These are phyloP conservation scores for Neospermospora avenae DNA, from an alignment of 2,329 filamentous ascomycete species.

Conservation along the genomic window DNA sequence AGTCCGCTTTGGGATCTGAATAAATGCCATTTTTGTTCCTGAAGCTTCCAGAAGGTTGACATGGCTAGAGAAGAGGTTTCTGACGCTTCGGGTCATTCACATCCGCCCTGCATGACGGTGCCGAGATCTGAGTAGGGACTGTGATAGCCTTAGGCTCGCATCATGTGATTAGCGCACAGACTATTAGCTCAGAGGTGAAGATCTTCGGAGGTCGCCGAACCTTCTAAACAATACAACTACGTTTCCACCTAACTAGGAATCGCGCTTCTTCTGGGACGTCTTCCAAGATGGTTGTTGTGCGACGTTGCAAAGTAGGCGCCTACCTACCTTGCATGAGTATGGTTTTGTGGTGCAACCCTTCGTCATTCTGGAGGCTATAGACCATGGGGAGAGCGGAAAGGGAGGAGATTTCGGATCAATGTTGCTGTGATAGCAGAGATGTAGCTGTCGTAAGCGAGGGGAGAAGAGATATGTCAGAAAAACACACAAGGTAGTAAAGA, in stretches of 20 bases:
- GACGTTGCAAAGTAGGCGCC: constrained; percentile 7
- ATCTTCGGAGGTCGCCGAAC: no score
- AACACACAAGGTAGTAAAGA: no score
- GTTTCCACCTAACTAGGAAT: no score
- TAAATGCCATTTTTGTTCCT: background rate
- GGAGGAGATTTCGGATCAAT: background rate
- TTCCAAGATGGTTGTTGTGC: constrained; percentile 2
- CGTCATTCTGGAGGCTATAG: background rate
- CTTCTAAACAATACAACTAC: no score
- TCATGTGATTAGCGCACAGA: no score
- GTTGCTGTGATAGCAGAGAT: background rate
- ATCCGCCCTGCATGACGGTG: background rate
- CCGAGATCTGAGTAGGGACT: background rate
- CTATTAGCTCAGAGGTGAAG: no score
- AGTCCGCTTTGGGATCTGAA: background rate
- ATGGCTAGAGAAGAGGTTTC: background rate
- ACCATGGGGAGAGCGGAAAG: background rate
- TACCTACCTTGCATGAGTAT: background rate
- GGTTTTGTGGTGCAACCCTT: background rate
- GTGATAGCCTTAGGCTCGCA: no score
- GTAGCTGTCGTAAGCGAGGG: background rate
- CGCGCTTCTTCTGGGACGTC: no score
- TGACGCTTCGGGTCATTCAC: background rate
- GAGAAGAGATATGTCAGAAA: no score
- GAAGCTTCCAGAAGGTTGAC: background rate